Evolutionary conservation across 371 early-diverging fungal genomes (phyloP).

Genomic region (Pancytospora philotis): DNA sequence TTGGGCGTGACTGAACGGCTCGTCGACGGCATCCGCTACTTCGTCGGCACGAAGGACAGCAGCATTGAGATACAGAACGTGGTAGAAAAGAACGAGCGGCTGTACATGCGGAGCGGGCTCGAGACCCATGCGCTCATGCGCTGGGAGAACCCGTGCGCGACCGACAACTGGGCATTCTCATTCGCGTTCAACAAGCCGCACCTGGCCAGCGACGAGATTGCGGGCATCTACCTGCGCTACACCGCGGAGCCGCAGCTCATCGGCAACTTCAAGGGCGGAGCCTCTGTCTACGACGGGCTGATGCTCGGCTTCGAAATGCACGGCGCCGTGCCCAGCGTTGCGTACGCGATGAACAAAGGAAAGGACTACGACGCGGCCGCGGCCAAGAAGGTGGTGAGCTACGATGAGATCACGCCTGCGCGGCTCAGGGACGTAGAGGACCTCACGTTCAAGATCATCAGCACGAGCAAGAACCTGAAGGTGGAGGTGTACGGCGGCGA

Average conservation of each 20-base stretch:
- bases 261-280: slow-evolving; percentile 56
- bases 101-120: slow-evolving; percentile 31
- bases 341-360: slow-evolving; percentile 55
- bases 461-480: slow-evolving; percentile 58
- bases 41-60: slow-evolving; percentile 15
- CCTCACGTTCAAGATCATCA: slow-evolving; percentile 59
- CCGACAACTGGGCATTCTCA: slow-evolving; percentile 58
- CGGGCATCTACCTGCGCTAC: slow-evolving; percentile 59
- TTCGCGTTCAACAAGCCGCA: slow-evolving; percentile 41
- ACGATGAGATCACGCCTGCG: slow-evolving; percentile 55
- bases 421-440: slow-evolving; percentile 54
- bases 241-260: slow-evolving; percentile 45
- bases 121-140: slow-evolving; percentile 48
- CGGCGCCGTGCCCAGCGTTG: slow-evolving; percentile 52
- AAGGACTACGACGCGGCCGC: slow-evolving; percentile 19
- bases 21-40: slow-evolving; percentile 7
- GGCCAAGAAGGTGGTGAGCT: slow-evolving; percentile 39
- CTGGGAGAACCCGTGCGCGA: slow-evolving; percentile 49
- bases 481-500: slow-evolving; percentile 57
- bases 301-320: slow-evolving; percentile 59
- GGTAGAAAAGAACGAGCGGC: slow-evolving; percentile 28
- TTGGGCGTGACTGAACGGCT: slow-evolving; percentile 20
- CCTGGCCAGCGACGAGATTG: slow-evolving; percentile 48
- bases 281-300: slow-evolving; percentile 52
- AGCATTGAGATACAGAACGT: slow-evolving; percentile 31